These are phyloP conservation scores for Aechmea fasciata DNA, from an alignment of 176 grass and related monocot genomes.

Conservation along the genomic window DNA sequence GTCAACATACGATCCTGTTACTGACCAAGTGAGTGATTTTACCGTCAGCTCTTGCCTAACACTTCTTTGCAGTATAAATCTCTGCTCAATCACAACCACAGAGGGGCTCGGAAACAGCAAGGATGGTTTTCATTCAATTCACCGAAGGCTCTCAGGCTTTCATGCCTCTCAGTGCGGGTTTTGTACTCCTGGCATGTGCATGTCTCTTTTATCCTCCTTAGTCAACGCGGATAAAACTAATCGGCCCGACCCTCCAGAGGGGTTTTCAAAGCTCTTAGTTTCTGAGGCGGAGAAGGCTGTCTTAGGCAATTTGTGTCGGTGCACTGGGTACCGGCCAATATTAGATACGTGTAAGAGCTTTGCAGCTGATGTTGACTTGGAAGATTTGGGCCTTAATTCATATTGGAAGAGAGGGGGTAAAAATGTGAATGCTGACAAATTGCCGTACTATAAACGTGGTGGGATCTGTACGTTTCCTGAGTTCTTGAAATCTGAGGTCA, in stretches of 20 bases:
- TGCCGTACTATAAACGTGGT: constrained; percentile 43
- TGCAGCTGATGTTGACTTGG: constrained; percentile 78
- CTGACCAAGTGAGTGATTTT: constrained; percentile 39
- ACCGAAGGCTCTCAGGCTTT: constrained; percentile 62
- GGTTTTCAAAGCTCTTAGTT: constrained; percentile 58
- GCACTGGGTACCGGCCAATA: constrained; percentile 87
- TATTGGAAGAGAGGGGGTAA: constrained; percentile 71
- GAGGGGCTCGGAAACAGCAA: constrained; percentile 50
- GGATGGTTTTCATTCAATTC: constrained; percentile 53
- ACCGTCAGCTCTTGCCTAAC: constrained; percentile 55
- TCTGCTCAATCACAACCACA: constrained; percentile 55
- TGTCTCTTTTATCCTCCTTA: constrained; percentile 80
- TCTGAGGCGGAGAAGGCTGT: constrained; percentile 59
- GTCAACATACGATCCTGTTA: constrained; percentile 49
- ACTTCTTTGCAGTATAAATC: constrained; percentile 51
- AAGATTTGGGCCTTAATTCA: constrained; percentile 77
- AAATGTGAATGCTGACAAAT: constrained; percentile 21
- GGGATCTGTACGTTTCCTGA: constrained; percentile 51
- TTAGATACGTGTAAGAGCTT: constrained; percentile 91
- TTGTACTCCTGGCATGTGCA: constrained; percentile 90
- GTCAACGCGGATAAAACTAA: constrained; percentile 26
- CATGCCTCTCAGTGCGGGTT: constrained; percentile 90
- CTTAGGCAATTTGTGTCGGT: constrained; percentile 75
- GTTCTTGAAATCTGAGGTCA: constrained; percentile 73
- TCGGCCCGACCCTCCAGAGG: constrained; percentile 25